Conservation (phyloP, 2,329 filamentous ascomycete species). For the Epichloe sibirici region DNA sequence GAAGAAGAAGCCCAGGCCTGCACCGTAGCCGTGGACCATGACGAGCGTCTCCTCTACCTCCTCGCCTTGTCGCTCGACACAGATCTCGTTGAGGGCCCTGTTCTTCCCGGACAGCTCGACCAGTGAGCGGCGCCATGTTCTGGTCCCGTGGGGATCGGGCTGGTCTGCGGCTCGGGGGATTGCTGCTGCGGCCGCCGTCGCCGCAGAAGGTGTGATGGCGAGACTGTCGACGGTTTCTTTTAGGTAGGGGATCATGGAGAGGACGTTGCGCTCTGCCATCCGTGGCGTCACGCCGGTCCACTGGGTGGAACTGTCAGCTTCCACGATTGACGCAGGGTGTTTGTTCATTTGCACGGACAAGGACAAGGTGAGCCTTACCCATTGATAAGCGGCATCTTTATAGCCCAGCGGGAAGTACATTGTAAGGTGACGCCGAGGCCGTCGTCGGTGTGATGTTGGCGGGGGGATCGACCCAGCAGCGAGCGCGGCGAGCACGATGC, state of each 20-base stretch:
- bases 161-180: slow-evolving; percentile 23
- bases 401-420: slow-evolving; percentile 75
- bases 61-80: slow-evolving; percentile 72
- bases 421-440: slow-evolving; percentile 9
- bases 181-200: not conserved
- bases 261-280: slow-evolving; percentile 75
- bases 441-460: slow-evolving; percentile 6
- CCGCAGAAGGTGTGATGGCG: slow-evolving; percentile 25
- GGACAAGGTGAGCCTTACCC: slow-evolving; percentile 43
- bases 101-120: slow-evolving; percentile 77
- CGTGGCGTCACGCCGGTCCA: slow-evolving; percentile 79
- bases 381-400: slow-evolving; percentile 84
- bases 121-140: slow-evolving; percentile 77
- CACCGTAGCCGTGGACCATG: slow-evolving; percentile 94
- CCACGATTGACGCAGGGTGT: not conserved
- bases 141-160: slow-evolving; percentile 70
- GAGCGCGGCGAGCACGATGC: too few relatives aligned
- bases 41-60: slow-evolving; percentile 75
- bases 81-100: slow-evolving; percentile 84
- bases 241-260: slow-evolving; percentile 75
- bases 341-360: not conserved
- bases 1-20: slow-evolving; percentile 94
- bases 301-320: slow-evolving; percentile 28
- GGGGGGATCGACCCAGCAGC: too few relatives aligned
- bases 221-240: slow-evolving; percentile 61